Conservation (phyloP, 129 eudicot species). For the Arctium minus region DNA sequence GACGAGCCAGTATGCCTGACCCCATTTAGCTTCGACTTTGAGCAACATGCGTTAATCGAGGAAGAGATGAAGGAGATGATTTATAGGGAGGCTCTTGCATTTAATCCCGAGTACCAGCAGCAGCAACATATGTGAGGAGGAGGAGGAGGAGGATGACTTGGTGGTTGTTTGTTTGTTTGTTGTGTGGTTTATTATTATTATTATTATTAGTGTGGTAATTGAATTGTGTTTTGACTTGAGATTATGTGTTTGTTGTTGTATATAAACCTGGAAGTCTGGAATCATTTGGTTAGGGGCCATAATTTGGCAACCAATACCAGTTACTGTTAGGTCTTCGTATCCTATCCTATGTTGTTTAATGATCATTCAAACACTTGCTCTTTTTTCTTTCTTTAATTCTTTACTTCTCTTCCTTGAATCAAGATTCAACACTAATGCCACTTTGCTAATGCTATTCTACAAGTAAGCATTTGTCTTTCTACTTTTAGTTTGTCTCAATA, state of each 20-base stretch:
- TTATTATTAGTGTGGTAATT: slow-evolving; percentile 12
- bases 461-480: too few relatives aligned
- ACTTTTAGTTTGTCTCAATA: too few relatives aligned
- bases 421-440: neutral
- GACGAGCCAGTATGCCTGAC: slow-evolving; percentile 76
- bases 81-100: slow-evolving; percentile 75
- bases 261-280: slow-evolving; percentile 21
- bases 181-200: slow-evolving; percentile 26
- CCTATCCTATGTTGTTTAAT: slow-evolving; percentile 10
- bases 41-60: slow-evolving; percentile 72
- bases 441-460: neutral
- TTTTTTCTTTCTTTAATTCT: neutral
- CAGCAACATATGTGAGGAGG: slow-evolving; percentile 12
- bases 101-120: slow-evolving; percentile 69
- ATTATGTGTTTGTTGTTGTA: slow-evolving; percentile 30
- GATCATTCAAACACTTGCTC: slow-evolving; percentile 2
- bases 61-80: slow-evolving; percentile 90
- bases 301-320: slow-evolving; percentile 17
- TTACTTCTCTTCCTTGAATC: neutral
- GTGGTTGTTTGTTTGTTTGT: slow-evolving; percentile 16
- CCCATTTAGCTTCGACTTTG: slow-evolving; percentile 80
- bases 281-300: slow-evolving; percentile 19
- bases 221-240: neutral
- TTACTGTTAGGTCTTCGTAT: neutral
- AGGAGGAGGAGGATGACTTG: neutral